These are phyloP conservation scores for Priceomyces medius DNA, from an alignment of 805 yeast species.

Conservation along the genomic window DNA sequence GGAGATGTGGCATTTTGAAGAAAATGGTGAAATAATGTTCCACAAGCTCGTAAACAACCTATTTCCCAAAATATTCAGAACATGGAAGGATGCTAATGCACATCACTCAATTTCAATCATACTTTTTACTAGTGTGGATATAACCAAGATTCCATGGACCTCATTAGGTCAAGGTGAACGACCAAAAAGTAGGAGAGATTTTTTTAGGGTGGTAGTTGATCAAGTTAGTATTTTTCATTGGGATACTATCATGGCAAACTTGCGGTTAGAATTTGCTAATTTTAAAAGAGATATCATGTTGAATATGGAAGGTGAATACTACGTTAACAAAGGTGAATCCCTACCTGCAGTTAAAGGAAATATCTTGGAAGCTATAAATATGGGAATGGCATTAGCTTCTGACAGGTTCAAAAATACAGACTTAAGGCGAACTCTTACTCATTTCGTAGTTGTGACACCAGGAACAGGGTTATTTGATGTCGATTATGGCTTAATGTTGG, in stretches of 20 bases:
- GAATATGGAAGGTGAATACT: conserved; percentile 24
- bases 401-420: conserved; percentile 84
- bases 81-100: conserved; percentile 84
- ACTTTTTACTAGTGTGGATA: conserved; percentile 77
- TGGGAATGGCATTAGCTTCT: conserved; percentile 74
- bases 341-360: conserved; percentile 90
- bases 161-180: conserved; percentile 70
- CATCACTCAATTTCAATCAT: conserved; percentile 92
- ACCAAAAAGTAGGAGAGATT: conserved; percentile 67
- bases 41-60: conserved; percentile 90
- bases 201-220: conserved; percentile 91
- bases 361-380: conserved; percentile 78
- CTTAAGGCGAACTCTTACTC: conserved; percentile 86
- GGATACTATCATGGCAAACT: conserved; percentile 87
- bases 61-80: conserved; percentile 82
- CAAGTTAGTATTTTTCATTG: conserved; percentile 86
- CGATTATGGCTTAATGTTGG: conserved; percentile 69
- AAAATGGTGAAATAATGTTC: conserved; percentile 90
- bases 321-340: conserved; percentile 56
- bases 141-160: conserved; percentile 50
- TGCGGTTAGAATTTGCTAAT: conserved; percentile 79
- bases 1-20: conserved; percentile 99
- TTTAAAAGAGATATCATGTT: conserved; percentile 73
- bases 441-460: conserved; percentile 82
- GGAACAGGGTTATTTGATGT: conserved; percentile 95